Conservation (phyloP, 2,329 filamentous ascomycete genomes). For the Rosellinia necatrix region DNA sequence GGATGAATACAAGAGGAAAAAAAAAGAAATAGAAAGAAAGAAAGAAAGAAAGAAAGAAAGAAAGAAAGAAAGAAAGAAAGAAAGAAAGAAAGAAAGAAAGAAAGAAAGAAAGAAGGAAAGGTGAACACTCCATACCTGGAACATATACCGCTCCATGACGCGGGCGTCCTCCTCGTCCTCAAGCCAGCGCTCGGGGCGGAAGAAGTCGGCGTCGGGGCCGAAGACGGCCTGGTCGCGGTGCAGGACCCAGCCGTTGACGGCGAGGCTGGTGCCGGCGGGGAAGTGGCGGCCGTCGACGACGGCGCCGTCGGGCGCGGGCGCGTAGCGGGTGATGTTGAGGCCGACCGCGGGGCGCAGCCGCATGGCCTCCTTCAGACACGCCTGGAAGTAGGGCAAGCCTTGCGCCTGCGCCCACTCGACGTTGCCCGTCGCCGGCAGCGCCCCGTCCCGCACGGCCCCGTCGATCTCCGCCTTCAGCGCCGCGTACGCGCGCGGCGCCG, state of each 20-base stretch:
- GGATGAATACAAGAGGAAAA: too few relatives aligned
- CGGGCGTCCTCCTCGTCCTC: constrained; percentile 48
- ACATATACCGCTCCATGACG: constrained; percentile 60
- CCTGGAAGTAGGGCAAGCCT: constrained; percentile 58
- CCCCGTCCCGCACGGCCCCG: constrained; percentile 43
- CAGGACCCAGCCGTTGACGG: constrained; percentile 60
- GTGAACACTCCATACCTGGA: constrained; percentile 51
- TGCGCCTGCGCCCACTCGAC: constrained; percentile 55
- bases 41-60: too few relatives aligned
- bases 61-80: too few relatives aligned
- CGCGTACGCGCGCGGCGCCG: constrained; percentile 48
- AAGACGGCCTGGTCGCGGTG: constrained; percentile 54
- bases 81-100: background rate
- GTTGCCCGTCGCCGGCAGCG: constrained; percentile 47
- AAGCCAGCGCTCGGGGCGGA: constrained; percentile 60
- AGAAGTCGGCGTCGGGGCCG: constrained; percentile 56
- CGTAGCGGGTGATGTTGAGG: constrained; percentile 57
- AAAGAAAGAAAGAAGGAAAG: background rate
- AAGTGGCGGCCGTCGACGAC: constrained; percentile 56
- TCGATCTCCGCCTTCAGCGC: constrained; percentile 51
- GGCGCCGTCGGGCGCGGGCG: constrained; percentile 53
- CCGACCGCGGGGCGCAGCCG: constrained; percentile 60
- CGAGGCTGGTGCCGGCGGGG: constrained; percentile 57
- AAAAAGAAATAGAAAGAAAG: too few relatives aligned
- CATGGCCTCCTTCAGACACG: constrained; percentile 61